Conservation (phyloP, 2,329 filamentous ascomycete species). For the Pseudogymnoascus sp. region DNA sequence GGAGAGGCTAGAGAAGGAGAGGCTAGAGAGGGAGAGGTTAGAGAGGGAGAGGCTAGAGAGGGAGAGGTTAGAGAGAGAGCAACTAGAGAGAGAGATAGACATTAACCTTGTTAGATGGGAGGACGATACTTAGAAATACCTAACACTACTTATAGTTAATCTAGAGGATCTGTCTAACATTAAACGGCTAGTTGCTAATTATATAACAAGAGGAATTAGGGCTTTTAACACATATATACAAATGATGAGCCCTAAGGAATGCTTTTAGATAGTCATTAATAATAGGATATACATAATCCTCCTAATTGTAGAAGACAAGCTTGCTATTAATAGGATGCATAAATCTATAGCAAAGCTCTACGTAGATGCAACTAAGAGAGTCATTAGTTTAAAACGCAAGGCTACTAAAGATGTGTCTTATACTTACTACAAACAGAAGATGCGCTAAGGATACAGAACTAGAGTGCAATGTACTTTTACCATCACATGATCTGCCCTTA, state of each 20-base stretch:
- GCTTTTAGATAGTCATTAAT: not conserved
- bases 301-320: not conserved
- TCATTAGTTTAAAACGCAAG: not conserved
- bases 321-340: not conserved
- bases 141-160: not conserved
- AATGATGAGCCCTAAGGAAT: not conserved
- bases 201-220: not conserved
- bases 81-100: conserved; percentile 6
- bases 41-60: conserved; percentile 36
- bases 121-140: not conserved
- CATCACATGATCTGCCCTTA: too few species aligned
- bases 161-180: not conserved
- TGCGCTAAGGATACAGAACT: too few species aligned
- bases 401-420: not conserved
- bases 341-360: not conserved
- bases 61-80: conserved; percentile 27
- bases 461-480: too few species aligned
- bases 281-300: not conserved
- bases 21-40: not conserved
- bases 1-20: conserved; percentile 41
- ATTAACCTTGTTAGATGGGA: not conserved
- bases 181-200: not conserved
- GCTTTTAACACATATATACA: not conserved
- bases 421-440: not conserved
- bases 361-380: not conserved